Conservation (phyloP, 371 early-diverging fungal genomes). For the Nematocida homosporus region DNA sequence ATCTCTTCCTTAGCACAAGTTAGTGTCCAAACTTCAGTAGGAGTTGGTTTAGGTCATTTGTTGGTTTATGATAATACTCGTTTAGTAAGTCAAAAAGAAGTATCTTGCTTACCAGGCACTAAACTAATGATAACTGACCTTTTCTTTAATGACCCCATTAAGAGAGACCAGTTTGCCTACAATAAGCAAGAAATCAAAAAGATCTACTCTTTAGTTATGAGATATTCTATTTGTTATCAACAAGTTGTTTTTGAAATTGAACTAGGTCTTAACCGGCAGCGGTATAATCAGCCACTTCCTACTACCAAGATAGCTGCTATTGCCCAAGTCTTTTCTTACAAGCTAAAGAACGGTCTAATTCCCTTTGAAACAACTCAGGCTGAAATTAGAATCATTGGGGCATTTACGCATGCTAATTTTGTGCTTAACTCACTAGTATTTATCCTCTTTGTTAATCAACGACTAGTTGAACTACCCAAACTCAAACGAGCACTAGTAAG, state of each 20-base stretch:
- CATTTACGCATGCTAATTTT: constrained; percentile 36
- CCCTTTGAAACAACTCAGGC: neutral
- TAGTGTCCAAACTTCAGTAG: constrained; percentile 70
- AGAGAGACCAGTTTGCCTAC: constrained; percentile 58
- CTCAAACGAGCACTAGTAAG: constrained; percentile 76
- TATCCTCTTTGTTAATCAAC: constrained; percentile 55
- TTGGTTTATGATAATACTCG: constrained; percentile 39
- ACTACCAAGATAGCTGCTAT: neutral
- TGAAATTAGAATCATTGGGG: neutral
- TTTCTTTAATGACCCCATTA: constrained; percentile 62
- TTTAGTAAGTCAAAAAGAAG: constrained; percentile 38
- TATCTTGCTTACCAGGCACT: constrained; percentile 57
- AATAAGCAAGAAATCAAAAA: constrained; percentile 56
- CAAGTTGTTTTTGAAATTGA: constrained; percentile 44
- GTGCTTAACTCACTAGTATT: constrained; percentile 1
- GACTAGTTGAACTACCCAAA: constrained; percentile 76
- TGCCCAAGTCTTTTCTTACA: neutral
- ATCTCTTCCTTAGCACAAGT: constrained; percentile 84
- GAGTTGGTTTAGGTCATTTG: constrained; percentile 26
- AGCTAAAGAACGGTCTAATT: constrained; percentile 24
- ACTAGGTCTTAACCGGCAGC: neutral
- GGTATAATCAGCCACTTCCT: constrained; percentile 2
- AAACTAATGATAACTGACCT: constrained; percentile 58
- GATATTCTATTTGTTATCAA: constrained; percentile 52
- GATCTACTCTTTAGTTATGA: constrained; percentile 52